Conservation (phyloP, 2,329 filamentous ascomycete species). For the Huntiella decipiens region DNA sequence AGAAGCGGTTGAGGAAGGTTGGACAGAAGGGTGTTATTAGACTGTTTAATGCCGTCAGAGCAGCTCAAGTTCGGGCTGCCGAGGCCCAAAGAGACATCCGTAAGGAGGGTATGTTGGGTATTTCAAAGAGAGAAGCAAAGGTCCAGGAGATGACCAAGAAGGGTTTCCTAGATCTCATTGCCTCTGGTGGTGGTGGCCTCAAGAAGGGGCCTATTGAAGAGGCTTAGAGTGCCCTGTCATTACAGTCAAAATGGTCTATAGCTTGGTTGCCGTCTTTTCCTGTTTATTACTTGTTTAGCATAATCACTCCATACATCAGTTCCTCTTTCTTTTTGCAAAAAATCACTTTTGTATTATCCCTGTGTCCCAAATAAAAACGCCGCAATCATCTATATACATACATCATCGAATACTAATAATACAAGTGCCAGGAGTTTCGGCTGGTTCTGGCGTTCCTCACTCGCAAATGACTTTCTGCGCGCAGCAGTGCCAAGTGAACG, state of each 20-base stretch:
- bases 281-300: no score
- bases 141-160: slow-evolving; percentile 94
- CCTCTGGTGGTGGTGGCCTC: slow-evolving; percentile 37
- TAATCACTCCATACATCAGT: no score
- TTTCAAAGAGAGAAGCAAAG: slow-evolving; percentile 65
- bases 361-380: background rate
- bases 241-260: no score
- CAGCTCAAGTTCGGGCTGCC: slow-evolving; percentile 74
- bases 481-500: background rate
- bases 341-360: background rate
- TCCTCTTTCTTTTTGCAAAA: no score
- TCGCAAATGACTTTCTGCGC: background rate
- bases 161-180: slow-evolving; percentile 84
- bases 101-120: slow-evolving; percentile 58
- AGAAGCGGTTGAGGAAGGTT: slow-evolving; percentile 66
- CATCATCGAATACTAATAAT: slow-evolving; percentile 7
- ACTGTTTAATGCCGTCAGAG: slow-evolving; percentile 86
- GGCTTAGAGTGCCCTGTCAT: slow-evolving; percentile 17
- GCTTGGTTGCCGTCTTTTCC: no score
- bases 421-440: slow-evolving; percentile 4
- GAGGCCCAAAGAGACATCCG: slow-evolving; percentile 53
- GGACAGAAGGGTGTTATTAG: slow-evolving; percentile 88
- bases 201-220: slow-evolving; percentile 42
- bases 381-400: slow-evolving; percentile 5
- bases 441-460: background rate